Percentiles rank a stretch among this genome's conserved stretches.
Conservation (phyloP, 371 early-diverging fungal species). For the Syncephalastrum monosporum region DNA sequence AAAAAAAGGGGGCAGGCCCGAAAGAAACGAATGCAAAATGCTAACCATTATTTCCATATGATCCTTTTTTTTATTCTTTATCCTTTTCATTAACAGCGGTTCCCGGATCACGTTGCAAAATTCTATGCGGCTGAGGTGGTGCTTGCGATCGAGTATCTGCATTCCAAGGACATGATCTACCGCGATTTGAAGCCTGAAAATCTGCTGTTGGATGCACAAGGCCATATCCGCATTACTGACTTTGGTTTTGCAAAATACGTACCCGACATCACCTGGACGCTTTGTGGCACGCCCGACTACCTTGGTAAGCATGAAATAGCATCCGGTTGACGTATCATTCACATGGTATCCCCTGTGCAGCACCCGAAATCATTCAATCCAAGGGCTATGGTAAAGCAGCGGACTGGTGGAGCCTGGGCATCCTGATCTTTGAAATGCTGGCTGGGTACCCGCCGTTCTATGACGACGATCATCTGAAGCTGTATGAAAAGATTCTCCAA, state of each 20-base stretch:
- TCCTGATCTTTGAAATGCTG: conserved; percentile 72
- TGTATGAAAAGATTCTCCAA: conserved; percentile 94
- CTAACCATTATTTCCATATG: too few species aligned
- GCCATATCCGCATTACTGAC: conserved; percentile 98
- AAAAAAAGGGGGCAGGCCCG: too few species aligned
- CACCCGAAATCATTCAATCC: conserved; percentile 96
- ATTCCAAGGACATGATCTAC: conserved; percentile 85
- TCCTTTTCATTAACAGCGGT: conserved; percentile 46
- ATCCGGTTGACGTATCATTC: too few species aligned
- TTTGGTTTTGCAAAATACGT: conserved; percentile 98
- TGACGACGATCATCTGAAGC: conserved; percentile 92
- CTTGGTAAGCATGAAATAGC: conserved; percentile 32
- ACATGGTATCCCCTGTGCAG: conserved; percentile 23
- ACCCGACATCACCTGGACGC: conserved; percentile 91
- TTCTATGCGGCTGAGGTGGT: conserved; percentile 78
- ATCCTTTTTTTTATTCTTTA: too few species aligned
- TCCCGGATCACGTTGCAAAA: conserved; percentile 87
- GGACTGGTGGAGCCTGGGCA: conserved; percentile 96
- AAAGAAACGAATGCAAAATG: too few species aligned
- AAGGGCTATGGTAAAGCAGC: conserved; percentile 94
- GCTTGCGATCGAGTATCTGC: conserved; percentile 85
- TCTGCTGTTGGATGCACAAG: conserved; percentile 78
- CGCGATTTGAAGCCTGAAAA: conserved; percentile 95
- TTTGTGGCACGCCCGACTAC: conserved; percentile 99
- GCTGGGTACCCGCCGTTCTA: conserved; percentile 89